A percentile compares a stretch with the other conserved stretches of the same genome.
Conservation (phyloP, 106 monocot species). For the Allium cepa region DNA sequence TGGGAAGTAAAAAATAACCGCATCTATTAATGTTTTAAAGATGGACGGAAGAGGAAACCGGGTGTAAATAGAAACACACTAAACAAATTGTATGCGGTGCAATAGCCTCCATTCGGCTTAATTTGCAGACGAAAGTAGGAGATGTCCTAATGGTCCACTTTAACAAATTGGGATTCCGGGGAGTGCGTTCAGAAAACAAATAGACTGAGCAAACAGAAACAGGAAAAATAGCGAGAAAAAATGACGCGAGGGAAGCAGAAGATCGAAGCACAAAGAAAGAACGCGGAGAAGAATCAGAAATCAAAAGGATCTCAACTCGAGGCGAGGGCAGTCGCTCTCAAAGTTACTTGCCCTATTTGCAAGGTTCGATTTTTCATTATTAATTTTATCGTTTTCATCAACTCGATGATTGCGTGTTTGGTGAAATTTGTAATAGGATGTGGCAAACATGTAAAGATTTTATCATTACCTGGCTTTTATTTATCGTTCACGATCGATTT, state of each 20-base stretch:
- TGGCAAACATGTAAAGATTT: neutral
- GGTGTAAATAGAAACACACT: no score
- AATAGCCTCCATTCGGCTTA: no score
- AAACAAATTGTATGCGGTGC: no score
- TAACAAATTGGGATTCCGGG: no score
- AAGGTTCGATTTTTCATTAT: slow-evolving; percentile 38
- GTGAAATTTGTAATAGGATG: neutral
- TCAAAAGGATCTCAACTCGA: slow-evolving; percentile 87
- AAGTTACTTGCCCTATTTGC: slow-evolving; percentile 79
- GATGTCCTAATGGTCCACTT: no score
- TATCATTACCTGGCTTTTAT: neutral
- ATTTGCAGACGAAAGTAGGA: no score
- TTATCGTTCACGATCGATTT: no score
- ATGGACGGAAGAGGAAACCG: no score
- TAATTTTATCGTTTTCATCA: neutral
- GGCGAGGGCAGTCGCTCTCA: slow-evolving; percentile 84
- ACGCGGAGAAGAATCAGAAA: slow-evolving; percentile 88
- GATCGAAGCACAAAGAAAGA: slow-evolving; percentile 89
- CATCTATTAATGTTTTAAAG: no score
- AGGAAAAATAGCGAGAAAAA: neutral
- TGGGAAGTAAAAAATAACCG: no score
- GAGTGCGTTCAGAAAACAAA: neutral
- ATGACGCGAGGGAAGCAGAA: slow-evolving; percentile 97
- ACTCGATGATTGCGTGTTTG: neutral
- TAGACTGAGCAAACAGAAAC: neutral